These are phyloP conservation scores for Cetradonia linearis DNA, from an alignment of 495 filamentous ascomycete genomes.

Conservation along the genomic window DNA sequence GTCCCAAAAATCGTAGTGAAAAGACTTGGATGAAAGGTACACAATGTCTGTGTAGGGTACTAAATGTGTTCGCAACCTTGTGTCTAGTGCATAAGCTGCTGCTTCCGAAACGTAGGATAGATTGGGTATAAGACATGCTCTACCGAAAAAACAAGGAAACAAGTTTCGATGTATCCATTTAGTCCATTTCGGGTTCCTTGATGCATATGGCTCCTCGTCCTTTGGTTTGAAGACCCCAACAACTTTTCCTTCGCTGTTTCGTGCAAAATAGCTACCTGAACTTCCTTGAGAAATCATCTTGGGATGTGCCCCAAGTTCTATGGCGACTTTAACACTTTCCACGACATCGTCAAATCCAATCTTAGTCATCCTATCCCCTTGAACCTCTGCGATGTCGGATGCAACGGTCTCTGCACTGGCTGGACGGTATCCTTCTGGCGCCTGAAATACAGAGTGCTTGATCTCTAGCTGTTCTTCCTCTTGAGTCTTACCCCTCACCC, in stretches of 20 bases:
- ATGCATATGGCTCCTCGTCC: conserved; percentile 95
- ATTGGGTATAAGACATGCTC: conserved; percentile 95
- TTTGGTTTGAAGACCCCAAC: conserved; percentile 99
- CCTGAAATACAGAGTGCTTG: conserved; percentile 90
- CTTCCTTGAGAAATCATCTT: conserved; percentile 94
- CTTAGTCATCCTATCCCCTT: conserved; percentile 52
- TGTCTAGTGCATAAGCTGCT: conserved; percentile 89
- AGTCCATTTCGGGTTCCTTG: conserved; percentile 87
- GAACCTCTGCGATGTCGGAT: conserved; percentile 41
- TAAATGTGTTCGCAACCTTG: conserved; percentile 76
- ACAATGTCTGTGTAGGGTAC: conserved; percentile 96
- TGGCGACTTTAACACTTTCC: conserved; percentile 82
- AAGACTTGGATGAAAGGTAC: conserved; percentile 87
- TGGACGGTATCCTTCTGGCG: conserved; percentile 73
- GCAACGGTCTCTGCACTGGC: conserved; percentile 66
- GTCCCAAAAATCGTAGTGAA: conserved; percentile 97
- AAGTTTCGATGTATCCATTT: conserved; percentile 92
- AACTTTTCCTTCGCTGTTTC: conserved; percentile 81
- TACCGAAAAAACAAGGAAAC: conserved; percentile 94
- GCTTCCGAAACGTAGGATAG: conserved; percentile 98
- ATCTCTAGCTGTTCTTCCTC: conserved; percentile 90
- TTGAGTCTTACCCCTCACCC: conserved; percentile 60
- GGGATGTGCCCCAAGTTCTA: conserved; percentile 85
- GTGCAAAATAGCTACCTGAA: conserved; percentile 95
- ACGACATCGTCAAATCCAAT: conserved; percentile 77